A percentile compares a stretch with the other conserved stretches of the same genome.
Conservation (phyloP, 208 protist genomes). For the Phytomonas francai region DNA sequence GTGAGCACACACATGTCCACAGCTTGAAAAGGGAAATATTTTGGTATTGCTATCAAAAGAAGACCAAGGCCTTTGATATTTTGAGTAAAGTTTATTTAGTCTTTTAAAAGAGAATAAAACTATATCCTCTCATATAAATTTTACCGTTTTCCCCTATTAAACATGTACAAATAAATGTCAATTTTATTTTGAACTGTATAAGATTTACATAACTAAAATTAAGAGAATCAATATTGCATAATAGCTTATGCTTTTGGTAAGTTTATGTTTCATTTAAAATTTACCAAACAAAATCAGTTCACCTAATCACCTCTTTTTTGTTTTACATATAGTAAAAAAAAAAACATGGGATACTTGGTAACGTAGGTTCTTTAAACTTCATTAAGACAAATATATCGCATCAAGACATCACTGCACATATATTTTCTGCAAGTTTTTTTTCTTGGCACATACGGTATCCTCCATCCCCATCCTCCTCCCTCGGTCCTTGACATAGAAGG, state of each 20-base stretch:
- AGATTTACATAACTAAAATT: neutral
- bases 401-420: too few relatives aligned
- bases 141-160: neutral
- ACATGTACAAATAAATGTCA: neutral
- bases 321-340: slow-evolving; percentile 3
- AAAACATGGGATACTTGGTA: too few relatives aligned
- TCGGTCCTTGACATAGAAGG: too few relatives aligned
- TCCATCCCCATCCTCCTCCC: too few relatives aligned
- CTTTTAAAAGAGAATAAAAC: neutral
- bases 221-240: neutral
- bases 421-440: too few relatives aligned
- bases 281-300: too few relatives aligned
- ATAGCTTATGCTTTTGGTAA: neutral
- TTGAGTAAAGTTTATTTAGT: neutral
- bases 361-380: too few relatives aligned
- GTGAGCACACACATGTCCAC: neutral
- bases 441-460: too few relatives aligned
- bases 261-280: too few relatives aligned
- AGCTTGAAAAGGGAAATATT: neutral
- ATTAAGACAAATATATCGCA: too few relatives aligned
- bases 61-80: neutral
- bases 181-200: neutral
- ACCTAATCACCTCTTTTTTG: neutral
- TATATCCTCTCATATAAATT: neutral
- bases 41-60: neutral